Base-by-base conservation (phyloP, 2,329 filamentous ascomycete species). In the Lachnellula willkommii region DNA sequence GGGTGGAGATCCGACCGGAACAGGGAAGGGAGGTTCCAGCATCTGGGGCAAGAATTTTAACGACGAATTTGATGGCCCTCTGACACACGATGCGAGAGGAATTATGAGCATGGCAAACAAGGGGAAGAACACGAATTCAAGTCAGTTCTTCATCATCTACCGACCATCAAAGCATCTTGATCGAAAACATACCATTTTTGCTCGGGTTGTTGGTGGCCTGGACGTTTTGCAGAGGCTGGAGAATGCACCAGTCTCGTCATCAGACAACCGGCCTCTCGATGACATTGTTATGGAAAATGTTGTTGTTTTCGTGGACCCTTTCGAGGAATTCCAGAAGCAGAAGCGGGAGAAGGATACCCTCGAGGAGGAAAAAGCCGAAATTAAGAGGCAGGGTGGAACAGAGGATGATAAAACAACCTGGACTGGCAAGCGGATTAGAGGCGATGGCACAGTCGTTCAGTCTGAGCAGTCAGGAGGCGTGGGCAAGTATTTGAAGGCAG, bases 111-210 rank as follows among this genome's bases (percentile, higher is more conserved):
- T 99, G 94, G 94, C 94, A 42, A 99, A 99, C 73, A 99, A 99
- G 70, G 94, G 94, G 56, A 96, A 96, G 69, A 93, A 96, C 69
- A 97, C 93, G 22, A 99, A 99, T 73, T 94, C 89, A 8, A 90
- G 84, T 64, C 94, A 99, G 72, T 99, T 86, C 70, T 99, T 97
- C 77, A 88, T 99, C 68, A 89, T 88, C 0, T 99, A 99, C 72
- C 86, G 90, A 50, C 79, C 88, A 1, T 83, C 87, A 0, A 85
- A 88, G 60, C 94, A 99, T 73, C 80, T 99, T 1, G 90, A 99
- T 72, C 82, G 87, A 57, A 99, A 99, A 69, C 94, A 99, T 73
- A 97, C 94, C n/a, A 89, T 99, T 42, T 99, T 99, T 67, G 94
- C 87, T 2, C 84, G 85, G 39, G 84, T 97, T 0, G 87, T 95